Base-by-base conservation (phyloP, 805 yeast genomes). In the Hanseniaspora lindneri region DNA sequence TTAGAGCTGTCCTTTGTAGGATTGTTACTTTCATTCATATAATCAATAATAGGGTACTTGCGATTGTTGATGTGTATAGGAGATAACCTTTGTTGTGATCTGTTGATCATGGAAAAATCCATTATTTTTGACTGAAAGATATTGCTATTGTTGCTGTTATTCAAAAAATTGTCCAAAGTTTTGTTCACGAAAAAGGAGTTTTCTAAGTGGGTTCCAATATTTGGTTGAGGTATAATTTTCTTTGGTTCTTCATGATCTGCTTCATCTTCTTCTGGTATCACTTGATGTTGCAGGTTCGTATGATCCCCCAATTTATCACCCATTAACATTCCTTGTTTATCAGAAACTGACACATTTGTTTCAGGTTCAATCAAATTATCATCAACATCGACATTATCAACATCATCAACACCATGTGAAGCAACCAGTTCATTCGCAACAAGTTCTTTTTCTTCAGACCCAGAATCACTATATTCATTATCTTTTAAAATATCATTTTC, bases 51-150 rank as follows among this genome's bases (percentile, higher is more conserved):
- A 3, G 49, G 49, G 24, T 44, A 39, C 16, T 44, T 44, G 30
- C 49, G 29, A 28, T 44, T 44, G 27, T 44, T 44, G 11, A 44
- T 44, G 39, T 44, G 49, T 10, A 44, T 44, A 13, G 49, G 49
- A 13, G 49, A 44, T n/a, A 44, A 27, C 19, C 49, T 37, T 24
- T 44, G 49, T 23, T 44, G 49, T 4, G 49, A 44, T 25, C 39
- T 44, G 14, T 39, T 44, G 19, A 39, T 21, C 6, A 39, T 39
- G 14, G 49, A 44, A 28, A 44, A 37, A 33, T 44, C 49, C 25
- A 37, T 13, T n/a, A 44, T 37, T 17, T 44, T 44, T 1, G 49
- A 37, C 21, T 37, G 42, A n/a, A 44, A 37, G n/a, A 44, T 21
- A 13, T 30, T 37, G 30, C 49, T 44, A 3, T 16, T 37, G 16